Evolutionary conservation across 352 stramenopile genomes (phyloP), one percentile per base, ranked within the genome.

Genomic region (Salisapilia sapeloensis): DNA sequence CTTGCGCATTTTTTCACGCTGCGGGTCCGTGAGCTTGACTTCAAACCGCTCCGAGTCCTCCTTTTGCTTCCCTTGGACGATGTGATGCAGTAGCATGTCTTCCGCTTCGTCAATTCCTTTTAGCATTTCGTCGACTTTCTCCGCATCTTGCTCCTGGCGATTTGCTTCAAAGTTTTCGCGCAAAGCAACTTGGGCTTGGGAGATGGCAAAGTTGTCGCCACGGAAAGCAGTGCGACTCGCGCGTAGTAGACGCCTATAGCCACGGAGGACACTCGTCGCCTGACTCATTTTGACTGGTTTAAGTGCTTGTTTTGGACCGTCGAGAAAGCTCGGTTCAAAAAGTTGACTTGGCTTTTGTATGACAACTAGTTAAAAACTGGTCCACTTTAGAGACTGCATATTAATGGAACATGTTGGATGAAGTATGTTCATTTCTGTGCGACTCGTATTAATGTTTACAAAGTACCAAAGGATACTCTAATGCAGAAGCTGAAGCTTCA

Each of bases 1-100:
- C 50, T 90, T 65, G 21, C 75, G 69, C 69, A 90, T 87, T 27
- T 50, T 29, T 10, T 52, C 48, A 29, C 62, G 64, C 48, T 90
- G 75, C 19, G 71, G 69, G 42, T 90, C 71, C 17, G 71, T 85
- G 39, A 90, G 58, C 35, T 65, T 59, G 35, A 90, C 69, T 33
- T 84, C 60, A 35, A 74, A 90, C 28, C 53, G 59, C 28, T 56
- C 53, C 25, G 40, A 48, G 4, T 29, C 40, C 21, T 57, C 44
- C 38, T 77, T 81, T 43, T 65, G 53, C 13, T 59, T 52, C 13
- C 62, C 75, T 37, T 90, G 75, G 8, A 90, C 75, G 33, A 90
- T 87, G 49, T 90, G 55, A 48, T 85, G 63, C n/a, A 82, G 62
- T 36, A 90, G 47, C 71, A 90, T 87, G 26, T 45, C 35, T 46